Percentiles rank a stretch among this genome's conserved stretches.
Evolutionary conservation across 257 asterid species (phyloP).

Genomic region (Solanum corneliomulleri): DNA sequence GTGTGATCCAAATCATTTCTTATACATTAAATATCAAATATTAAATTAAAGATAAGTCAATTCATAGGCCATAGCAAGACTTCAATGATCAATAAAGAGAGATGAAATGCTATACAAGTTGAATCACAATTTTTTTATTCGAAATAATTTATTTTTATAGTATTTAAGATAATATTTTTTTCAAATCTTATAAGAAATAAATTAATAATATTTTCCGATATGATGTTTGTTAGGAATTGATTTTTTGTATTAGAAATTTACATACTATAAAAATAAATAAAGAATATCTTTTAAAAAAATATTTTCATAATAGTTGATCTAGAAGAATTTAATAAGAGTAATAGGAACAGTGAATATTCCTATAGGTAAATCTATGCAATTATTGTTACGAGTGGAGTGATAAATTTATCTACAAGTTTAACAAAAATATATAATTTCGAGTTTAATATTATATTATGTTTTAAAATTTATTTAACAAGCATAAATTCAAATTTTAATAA

Average conservation of each 20-base stretch:
- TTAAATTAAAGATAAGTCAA: neutral
- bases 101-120: neutral
- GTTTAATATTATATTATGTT: neutral
- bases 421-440: too few relatives aligned
- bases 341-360: too few relatives aligned
- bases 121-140: neutral
- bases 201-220: neutral
- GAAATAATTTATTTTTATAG: neutral
- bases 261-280: too few relatives aligned
- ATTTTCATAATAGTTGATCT: too few relatives aligned
- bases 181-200: neutral
- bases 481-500: too few relatives aligned
- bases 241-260: neutral
- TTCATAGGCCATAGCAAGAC: neutral
- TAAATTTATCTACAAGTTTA: too few relatives aligned
- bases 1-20: neutral
- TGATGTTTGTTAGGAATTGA: neutral
- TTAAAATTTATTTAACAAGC: too few relatives aligned
- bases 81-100: neutral
- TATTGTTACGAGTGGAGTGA: too few relatives aligned
- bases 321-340: too few relatives aligned
- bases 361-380: too few relatives aligned
- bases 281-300: too few relatives aligned
- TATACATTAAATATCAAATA: neutral
- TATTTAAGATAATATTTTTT: neutral